phyloP scores from a whole-genome alignment of 257 asterid species.

The Nyctanthes arbortristis region DNA sequence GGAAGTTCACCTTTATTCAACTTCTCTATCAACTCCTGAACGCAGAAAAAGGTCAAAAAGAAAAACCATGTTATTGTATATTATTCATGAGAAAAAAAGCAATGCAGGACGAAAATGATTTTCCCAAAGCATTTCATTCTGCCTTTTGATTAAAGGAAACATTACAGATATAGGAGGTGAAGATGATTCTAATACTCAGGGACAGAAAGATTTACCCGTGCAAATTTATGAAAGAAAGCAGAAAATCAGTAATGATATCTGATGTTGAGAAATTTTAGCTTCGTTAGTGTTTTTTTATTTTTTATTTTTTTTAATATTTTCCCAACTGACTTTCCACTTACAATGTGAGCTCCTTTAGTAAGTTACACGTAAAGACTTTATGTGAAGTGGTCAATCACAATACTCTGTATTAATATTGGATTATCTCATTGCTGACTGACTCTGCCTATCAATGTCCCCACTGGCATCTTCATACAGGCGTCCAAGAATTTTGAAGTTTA shows the following conservation, averaged over 20 bases:
- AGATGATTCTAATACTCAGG: not conserved
- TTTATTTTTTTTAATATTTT: not conserved
- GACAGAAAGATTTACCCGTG: not conserved
- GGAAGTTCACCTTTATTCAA: constrained; percentile 75
- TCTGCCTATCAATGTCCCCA: not conserved
- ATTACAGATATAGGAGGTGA: not conserved
- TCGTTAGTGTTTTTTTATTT: not conserved
- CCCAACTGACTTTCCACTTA: not conserved
- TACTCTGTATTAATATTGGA: not conserved
- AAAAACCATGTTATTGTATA: constrained; percentile 11
- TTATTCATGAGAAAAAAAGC: constrained; percentile 3
- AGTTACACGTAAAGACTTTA: not conserved
- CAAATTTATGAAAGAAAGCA: not conserved
- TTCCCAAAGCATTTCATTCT: not conserved
- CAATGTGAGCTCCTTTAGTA: not conserved
- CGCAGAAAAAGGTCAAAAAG: constrained; percentile 19
- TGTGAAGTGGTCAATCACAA: not conserved
- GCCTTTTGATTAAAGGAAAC: not conserved
- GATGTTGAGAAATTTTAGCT: not conserved
- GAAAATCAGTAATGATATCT: not conserved
- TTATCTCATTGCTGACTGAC: not conserved
- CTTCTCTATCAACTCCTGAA: constrained; percentile 81
- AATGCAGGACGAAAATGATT: not conserved
- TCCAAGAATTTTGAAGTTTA: constrained; percentile 4
- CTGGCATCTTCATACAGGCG: not conserved